Percentiles rank a stretch among this genome's conserved stretches.
phyloP scores from a whole-genome alignment of 441 rosid genomes.

The Manihot esculenta region DNA sequence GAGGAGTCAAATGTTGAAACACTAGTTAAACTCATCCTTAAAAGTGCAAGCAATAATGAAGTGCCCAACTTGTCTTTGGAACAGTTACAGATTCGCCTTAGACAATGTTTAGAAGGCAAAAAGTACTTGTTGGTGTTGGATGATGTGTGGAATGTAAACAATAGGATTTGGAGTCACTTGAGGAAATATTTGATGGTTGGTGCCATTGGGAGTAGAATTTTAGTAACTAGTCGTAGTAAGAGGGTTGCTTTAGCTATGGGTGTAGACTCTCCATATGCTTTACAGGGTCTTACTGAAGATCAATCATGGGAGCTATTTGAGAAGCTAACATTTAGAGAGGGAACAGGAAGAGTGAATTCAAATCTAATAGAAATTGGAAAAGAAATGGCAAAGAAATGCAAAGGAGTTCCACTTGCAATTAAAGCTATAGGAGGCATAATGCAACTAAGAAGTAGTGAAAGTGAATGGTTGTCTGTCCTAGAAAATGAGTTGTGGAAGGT shows the following conservation, averaged over 20 bases:
- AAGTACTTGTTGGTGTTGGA: conserved; percentile 31
- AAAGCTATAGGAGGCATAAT: conserved; percentile 26
- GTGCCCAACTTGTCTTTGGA: too few species aligned
- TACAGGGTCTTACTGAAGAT: conserved; percentile 12
- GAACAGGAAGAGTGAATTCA: conserved; percentile 1
- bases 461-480: conserved; percentile 14
- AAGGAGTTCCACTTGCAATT: conserved; percentile 31
- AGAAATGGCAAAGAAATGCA: conserved; percentile 24
- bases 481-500: conserved; percentile 9
- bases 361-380: conserved; percentile 8
- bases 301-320: conserved; percentile 17
- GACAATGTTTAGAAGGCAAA: neutral
- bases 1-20: neutral
- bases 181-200: conserved; percentile 13
- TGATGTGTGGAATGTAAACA: conserved; percentile 31
- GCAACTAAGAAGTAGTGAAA: neutral
- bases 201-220: too few species aligned
- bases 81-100: too few species aligned
- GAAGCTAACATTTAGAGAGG: conserved; percentile 3
- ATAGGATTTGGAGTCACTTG: conserved; percentile 7
- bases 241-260: conserved; percentile 15
- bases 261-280: neutral
- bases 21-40: neutral
- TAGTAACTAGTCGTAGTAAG: conserved; percentile 28
- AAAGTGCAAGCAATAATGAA: too few species aligned